Percentiles rank a stretch among this genome's conserved stretches.
phyloP scores from a whole-genome alignment of 805 yeast species.

The Saccharomycopsis microspora region DNA sequence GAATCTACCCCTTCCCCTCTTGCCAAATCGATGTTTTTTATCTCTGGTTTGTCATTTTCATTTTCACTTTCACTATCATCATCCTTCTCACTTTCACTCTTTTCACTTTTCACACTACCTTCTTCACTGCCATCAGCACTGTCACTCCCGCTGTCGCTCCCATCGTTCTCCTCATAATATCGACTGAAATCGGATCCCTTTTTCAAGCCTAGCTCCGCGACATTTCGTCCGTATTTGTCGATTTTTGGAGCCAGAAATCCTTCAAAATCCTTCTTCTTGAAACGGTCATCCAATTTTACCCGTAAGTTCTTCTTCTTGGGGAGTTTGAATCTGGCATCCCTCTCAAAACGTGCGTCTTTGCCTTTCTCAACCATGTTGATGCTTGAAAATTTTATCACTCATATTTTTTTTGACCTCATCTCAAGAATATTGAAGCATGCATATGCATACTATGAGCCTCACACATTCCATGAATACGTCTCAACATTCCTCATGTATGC shows the following conservation, averaged over 20 bases:
- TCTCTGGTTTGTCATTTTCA: not conserved
- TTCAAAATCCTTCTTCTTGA: slow-evolving; percentile 49
- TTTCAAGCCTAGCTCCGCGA: slow-evolving; percentile 28
- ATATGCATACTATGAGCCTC: too few species aligned
- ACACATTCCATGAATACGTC: too few species aligned
- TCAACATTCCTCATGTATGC: too few species aligned
- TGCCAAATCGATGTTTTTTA: slow-evolving; percentile 18
- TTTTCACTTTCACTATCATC: slow-evolving; percentile 20
- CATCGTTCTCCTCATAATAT: slow-evolving; percentile 42
- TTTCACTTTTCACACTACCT: slow-evolving; percentile 31
- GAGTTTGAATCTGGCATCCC: slow-evolving; percentile 74
- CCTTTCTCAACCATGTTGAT: slow-evolving; percentile 21
- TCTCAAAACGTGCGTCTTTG: slow-evolving; percentile 65
- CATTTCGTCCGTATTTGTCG: slow-evolving; percentile 80
- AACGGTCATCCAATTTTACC: slow-evolving; percentile 78
- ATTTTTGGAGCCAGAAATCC: slow-evolving; percentile 52
- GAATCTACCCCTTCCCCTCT: slow-evolving; percentile 20
- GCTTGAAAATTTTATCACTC: not conserved
- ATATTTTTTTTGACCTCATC: too few species aligned
- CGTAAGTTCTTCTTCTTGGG: slow-evolving; percentile 62
- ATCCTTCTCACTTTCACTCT: slow-evolving; percentile 27
- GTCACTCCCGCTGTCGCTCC: slow-evolving; percentile 15
- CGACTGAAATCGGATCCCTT: slow-evolving; percentile 48
- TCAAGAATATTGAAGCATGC: too few species aligned
- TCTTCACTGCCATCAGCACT: slow-evolving; percentile 11